These are phyloP conservation scores for Fusarium sp. DNA, from an alignment of 2,329 filamentous ascomycete species.

Conservation along the genomic window DNA sequence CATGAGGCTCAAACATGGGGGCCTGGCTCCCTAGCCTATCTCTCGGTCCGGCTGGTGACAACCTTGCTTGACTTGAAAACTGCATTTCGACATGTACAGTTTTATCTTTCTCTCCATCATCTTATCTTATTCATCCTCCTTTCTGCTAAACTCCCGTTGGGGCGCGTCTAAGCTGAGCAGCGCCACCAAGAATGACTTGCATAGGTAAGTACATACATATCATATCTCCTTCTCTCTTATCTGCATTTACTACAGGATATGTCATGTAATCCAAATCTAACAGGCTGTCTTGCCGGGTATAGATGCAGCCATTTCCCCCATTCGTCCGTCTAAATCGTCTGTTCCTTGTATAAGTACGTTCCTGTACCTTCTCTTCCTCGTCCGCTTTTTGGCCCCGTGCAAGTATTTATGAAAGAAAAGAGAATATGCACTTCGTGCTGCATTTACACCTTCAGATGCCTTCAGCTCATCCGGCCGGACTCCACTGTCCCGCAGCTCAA, in stretches of 20 bases:
- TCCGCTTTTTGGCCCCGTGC: background rate
- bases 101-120: background rate
- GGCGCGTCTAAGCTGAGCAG: conserved; percentile 26
- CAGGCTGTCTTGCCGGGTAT: background rate
- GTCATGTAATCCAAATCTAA: conserved; percentile 1
- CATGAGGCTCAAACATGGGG: conserved; percentile 13
- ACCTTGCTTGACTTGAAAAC: background rate
- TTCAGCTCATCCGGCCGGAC: conserved; percentile 33
- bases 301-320: conserved; percentile 2
- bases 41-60: background rate
- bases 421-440: conserved; percentile 3
- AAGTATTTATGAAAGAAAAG: conserved; percentile 1
- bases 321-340: conserved; percentile 5
- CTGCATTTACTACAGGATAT: conserved; percentile 16
- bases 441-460: conserved; percentile 12
- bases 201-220: background rate
- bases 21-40: background rate
- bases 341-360: background rate
- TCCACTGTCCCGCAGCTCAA: conserved; percentile 26
- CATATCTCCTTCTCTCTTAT: conserved; percentile 3
- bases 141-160: conserved; percentile 28
- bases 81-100: background rate
- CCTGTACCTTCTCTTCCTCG: conserved; percentile 6
- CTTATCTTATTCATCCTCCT: conserved; percentile 9
- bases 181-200: conserved; percentile 18